Percentiles rank a stretch among this genome's conserved stretches.
Evolutionary conservation across 371 early-diverging fungal species (phyloP).

Genomic region (Zychaea mexicana): DNA sequence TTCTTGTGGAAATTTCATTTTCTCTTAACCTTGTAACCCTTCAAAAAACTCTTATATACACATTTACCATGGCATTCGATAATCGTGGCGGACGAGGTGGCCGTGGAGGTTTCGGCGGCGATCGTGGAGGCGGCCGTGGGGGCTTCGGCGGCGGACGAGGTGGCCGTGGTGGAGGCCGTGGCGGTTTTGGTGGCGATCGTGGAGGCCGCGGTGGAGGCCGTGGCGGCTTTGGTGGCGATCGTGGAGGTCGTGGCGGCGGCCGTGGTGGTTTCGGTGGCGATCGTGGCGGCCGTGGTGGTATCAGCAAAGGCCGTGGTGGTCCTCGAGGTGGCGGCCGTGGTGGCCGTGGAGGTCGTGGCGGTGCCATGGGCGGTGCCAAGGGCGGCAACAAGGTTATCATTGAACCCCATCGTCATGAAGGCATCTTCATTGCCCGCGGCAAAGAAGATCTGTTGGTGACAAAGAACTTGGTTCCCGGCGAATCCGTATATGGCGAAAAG

Average conservation of each 20-base stretch:
- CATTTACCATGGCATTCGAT: constrained; percentile 30
- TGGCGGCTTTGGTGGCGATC: constrained; percentile 17
- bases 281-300: constrained; percentile 49
- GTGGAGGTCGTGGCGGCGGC: constrained; percentile 18
- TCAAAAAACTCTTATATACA: no score
- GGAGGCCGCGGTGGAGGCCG: constrained; percentile 29
- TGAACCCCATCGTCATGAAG: constrained; percentile 97
- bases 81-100: constrained; percentile 50
- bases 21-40: no score
- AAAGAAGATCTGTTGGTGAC: constrained; percentile 99
- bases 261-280: constrained; percentile 49
- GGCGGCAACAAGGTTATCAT: constrained; percentile 94
- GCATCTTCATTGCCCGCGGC: constrained; percentile 97
- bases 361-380: constrained; percentile 73
- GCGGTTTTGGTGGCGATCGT: constrained; percentile 52
- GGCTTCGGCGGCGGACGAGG: constrained; percentile 35
- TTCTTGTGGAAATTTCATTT: no score
- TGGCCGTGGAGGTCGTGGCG: constrained; percentile 59
- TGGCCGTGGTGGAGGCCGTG: constrained; percentile 44
- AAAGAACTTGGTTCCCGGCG: constrained; percentile 98
- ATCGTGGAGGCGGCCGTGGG: constrained; percentile 46
- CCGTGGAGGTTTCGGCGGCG: constrained; percentile 56
- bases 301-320: constrained; percentile 28
- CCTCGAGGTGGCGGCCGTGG: constrained; percentile 56
- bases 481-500: constrained; percentile 99